Base-by-base conservation (phyloP, 2,329 filamentous ascomycete genomes). In the Phyllosticta paracitricarpa region DNA sequence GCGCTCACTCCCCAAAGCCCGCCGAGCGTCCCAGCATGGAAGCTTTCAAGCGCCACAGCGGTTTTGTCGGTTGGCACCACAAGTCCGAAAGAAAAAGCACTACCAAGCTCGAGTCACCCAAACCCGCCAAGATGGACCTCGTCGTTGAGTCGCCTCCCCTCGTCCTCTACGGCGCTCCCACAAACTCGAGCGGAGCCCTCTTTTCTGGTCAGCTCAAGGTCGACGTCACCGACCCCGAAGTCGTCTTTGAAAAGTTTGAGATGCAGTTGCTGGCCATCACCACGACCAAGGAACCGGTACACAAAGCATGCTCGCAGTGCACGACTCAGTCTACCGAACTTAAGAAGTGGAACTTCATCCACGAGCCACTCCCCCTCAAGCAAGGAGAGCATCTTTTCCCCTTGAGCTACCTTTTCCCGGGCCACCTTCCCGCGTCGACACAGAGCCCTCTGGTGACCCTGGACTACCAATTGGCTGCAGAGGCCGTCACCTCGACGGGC, bases 121-220 rank as follows among this genome's bases (percentile, higher is more conserved):
- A 77, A 56, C 73, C 79, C 2, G 80, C 82, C 57, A 81, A 78
- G 64, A 74, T 87, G 65, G 78, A 82, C 62, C 78, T 87, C 68
- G 73, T 81, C 67, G 88, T 97, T 65, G 92, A 97, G 78, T 95
- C 89, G 12, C 91, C 91, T 1, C 92, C 92, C 2, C 81, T 93
- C 19, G 84, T 97, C 54, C 87, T 96, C 76, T 89, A 94, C 69
- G 91, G 91, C 64, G 79, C 82, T 25, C 81, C 89, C 0, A 82
- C 86, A 64, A 82, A 83, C 66, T 96, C 91, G 67, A 88, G 87
- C 2, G 93, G 93, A 61, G 91, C 91, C 6, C 79, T 97, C 63
- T 83, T 97, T 57, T 95, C 91, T 0, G 91, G 91, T 30, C 89
- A 91, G 72, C 78, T 97, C 67, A 84, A 87, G 67, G 76, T 97